Evolutionary conservation across 345 rosid genomes (phyloP).

Genomic region (Microcos paniculata): DNA sequence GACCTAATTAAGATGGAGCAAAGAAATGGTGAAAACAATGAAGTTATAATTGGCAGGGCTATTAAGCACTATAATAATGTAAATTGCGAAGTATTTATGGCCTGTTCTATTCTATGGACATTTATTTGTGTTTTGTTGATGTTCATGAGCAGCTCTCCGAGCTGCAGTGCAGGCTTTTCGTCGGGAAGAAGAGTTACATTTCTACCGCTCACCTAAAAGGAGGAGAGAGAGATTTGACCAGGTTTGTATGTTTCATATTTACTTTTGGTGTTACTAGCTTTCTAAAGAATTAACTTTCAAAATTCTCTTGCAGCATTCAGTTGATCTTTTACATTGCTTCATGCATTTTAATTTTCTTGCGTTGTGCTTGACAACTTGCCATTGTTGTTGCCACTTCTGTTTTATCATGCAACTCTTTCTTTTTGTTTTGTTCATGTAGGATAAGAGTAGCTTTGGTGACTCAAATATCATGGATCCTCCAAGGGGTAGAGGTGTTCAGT

Average conservation of each 20-base stretch:
- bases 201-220: slow-evolving; percentile 63
- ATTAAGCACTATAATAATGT: not conserved
- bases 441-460: slow-evolving; percentile 62
- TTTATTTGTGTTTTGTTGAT: slow-evolving; percentile 3
- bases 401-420: not conserved
- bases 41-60: not conserved
- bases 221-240: slow-evolving; percentile 84
- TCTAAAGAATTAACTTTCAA: not conserved
- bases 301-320: not conserved
- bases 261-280: slow-evolving; percentile 8
- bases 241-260: slow-evolving; percentile 35
- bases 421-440: slow-evolving; percentile 41
- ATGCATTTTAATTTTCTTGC: not conserved
- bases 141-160: slow-evolving; percentile 54
- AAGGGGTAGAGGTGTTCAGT: slow-evolving; percentile 77
- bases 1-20: not conserved
- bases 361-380: not conserved
- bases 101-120: not conserved
- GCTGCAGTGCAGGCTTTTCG: slow-evolving; percentile 85
- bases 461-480: slow-evolving; percentile 39
- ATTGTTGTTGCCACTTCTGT: not conserved
- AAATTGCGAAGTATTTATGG: not conserved
- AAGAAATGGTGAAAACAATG: not conserved
- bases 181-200: slow-evolving; percentile 65
- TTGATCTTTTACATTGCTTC: not conserved